Evolutionary conservation across 768 basidiomycete species (phyloP).

Genomic region (Rhodotorula toruloides): DNA sequence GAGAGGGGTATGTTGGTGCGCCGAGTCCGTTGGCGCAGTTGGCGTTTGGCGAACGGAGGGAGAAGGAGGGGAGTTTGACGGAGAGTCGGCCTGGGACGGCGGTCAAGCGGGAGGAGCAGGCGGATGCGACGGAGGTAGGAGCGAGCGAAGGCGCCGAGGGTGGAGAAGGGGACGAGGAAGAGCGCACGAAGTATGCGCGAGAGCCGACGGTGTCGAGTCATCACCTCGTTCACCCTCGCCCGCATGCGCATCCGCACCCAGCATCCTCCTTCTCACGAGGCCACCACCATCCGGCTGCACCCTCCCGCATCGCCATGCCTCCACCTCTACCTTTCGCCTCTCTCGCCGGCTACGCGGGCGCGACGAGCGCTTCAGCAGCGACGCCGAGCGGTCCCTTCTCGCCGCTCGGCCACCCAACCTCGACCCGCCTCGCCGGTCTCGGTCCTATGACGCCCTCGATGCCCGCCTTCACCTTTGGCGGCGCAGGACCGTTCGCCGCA

Average conservation of each 20-base stretch:
- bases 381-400: slow-evolving; percentile 17
- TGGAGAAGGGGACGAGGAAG: no score
- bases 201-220: no score
- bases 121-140: no score
- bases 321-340: slow-evolving; percentile 43
- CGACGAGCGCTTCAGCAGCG: background rate
- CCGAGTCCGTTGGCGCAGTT: background rate
- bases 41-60: no score
- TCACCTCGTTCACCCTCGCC: no score
- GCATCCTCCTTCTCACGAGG: background rate
- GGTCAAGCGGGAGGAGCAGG: no score
- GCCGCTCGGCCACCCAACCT: slow-evolving; percentile 46
- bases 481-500: slow-evolving; percentile 45
- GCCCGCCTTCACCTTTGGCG: slow-evolving; percentile 83
- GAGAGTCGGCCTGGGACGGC: background rate
- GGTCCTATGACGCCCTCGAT: slow-evolving; percentile 94
- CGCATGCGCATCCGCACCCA: background rate
- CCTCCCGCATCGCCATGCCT: slow-evolving; percentile 48
- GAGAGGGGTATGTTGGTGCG: no score
- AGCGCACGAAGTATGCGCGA: no score
- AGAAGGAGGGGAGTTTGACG: no score
- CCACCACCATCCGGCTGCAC: slow-evolving; percentile 37
- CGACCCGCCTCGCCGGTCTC: no score
- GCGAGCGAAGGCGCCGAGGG: no score
- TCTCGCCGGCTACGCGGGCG: background rate